A percentile compares a stretch with the other conserved stretches of the same genome.
phyloP scores from a whole-genome alignment of 495 filamentous ascomycete species.

The Neurospora hispaniola region DNA sequence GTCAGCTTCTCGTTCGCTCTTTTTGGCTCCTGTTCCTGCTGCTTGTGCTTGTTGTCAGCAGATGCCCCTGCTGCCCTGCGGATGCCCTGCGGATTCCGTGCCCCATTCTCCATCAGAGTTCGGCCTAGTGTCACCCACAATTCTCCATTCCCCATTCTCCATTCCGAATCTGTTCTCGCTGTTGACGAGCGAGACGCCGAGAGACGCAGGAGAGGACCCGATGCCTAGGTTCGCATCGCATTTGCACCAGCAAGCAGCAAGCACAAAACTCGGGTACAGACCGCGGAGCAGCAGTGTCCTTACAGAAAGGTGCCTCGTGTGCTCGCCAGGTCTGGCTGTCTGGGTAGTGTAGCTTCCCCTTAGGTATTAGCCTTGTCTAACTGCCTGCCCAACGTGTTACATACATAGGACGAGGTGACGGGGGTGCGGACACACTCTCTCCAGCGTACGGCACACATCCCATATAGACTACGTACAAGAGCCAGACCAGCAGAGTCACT shows the following conservation, averaged over 20 bases:
- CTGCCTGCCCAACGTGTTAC: background rate
- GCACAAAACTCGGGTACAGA: background rate
- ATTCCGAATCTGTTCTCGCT: background rate
- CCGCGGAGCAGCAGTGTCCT: background rate
- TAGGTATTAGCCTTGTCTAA: background rate
- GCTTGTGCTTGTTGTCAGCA: background rate
- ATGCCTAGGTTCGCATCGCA: background rate
- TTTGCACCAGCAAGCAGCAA: background rate
- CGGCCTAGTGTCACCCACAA: background rate
- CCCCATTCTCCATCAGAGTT: background rate
- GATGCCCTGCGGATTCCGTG: background rate
- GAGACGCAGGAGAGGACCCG: background rate
- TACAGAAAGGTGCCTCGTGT: background rate
- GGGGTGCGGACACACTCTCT: background rate
- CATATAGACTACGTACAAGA: background rate
- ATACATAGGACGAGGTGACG: background rate
- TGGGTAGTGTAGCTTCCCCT: background rate
- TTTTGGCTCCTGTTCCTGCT: background rate
- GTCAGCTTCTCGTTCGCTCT: background rate
- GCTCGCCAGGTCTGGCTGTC: background rate
- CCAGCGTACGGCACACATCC: background rate
- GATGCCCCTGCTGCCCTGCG: background rate
- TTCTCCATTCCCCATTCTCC: background rate
- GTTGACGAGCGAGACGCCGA: background rate
- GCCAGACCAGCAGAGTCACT: background rate